Conservation (phyloP, 345 rosid species). For the Moricandia moricandioides region DNA sequence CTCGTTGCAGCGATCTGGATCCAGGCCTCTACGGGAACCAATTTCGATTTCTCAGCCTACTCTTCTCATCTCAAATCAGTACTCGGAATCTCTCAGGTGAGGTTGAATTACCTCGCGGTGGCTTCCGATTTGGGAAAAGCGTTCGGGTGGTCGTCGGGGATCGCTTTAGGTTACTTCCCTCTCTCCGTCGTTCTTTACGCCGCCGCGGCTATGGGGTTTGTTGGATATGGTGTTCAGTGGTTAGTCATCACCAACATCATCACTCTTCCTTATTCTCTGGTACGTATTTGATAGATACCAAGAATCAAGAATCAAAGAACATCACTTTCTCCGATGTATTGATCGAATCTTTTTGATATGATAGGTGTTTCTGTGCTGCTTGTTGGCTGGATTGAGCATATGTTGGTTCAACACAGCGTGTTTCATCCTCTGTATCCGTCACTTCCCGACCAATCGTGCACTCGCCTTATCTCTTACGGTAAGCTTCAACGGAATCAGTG, state of each 20-base stretch:
- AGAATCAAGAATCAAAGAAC: not conserved
- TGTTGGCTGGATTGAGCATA: slow-evolving; percentile 79
- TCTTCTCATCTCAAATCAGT: slow-evolving; percentile 42
- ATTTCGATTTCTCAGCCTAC: slow-evolving; percentile 78
- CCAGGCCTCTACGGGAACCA: slow-evolving; percentile 79
- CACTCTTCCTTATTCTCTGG: slow-evolving; percentile 64
- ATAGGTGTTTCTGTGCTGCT: slow-evolving; percentile 61
- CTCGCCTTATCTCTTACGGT: slow-evolving; percentile 71
- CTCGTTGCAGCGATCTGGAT: slow-evolving; percentile 67
- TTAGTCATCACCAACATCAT: slow-evolving; percentile 51
- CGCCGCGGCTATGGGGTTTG: slow-evolving; percentile 51
- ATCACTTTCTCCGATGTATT: not conserved
- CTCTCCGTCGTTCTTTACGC: slow-evolving; percentile 56
- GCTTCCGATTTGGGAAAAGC: slow-evolving; percentile 84
- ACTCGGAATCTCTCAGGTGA: not conserved
- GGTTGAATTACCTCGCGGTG: not conserved
- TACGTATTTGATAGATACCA: slow-evolving; percentile 10
- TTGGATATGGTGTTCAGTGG: slow-evolving; percentile 78
- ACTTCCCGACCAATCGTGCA: slow-evolving; percentile 58
- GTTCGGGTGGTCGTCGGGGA: slow-evolving; percentile 73
- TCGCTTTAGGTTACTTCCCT: slow-evolving; percentile 53
- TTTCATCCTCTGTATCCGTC: slow-evolving; percentile 70
- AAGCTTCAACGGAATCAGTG: slow-evolving; percentile 73
- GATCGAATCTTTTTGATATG: no score
- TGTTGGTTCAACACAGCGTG: slow-evolving; percentile 93